Evolutionary conservation across 192 early-diverging fungal genomes (phyloP), one percentile per base, ranked within the genome.

Genomic region (Dimargaris verticillata): DNA sequence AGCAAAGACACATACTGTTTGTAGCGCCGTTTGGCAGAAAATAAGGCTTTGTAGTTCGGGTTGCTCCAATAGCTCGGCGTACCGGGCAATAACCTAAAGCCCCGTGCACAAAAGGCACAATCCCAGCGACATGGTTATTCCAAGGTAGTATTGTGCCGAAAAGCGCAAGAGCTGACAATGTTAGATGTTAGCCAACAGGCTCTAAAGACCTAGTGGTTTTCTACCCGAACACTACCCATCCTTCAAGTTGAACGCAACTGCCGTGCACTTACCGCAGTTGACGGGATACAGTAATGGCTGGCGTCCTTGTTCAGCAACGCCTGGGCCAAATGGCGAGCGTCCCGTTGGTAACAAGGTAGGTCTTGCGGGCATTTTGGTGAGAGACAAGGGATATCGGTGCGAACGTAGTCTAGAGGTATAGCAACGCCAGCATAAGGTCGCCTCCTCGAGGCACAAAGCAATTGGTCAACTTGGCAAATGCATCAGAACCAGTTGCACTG

Each of bases 41-140:
- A 88, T 81, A 26, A 88, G 63, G 63, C 83, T 82, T 5, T 66
- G 70, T 7, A 88, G 62, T 28, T 78, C 80, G n/a, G 71, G 72
- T 50, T 81, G 78, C 64, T 86, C 83, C 5, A 86, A 69, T n/a
- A 88, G 61, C 62, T 84, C 83, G 3, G 83, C 76, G 62, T 78
- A 88, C n/a, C 83, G 72, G 63, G 57, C 57, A 59, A 44, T 18
- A 15, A 42, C 43, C 42, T 20, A 17, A 13, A 14, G 17, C 18
- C 49, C 0, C 10, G 53, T 7, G 18, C 18, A 55, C 9, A 28
- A 12, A n/a, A 75, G 48, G 15, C 67, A 52, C 6, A 73, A 70
- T 71, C 75, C 66, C 44, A 46, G 24, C 26, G 46, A 44, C 47
- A 22, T 53, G 7, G n/a, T n/a, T n/a, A n/a, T n/a, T n/a, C 48